Evolutionary conservation across 2,329 filamentous ascomycete genomes (phyloP), one percentile per base, ranked within the genome.

Genomic region (Dactylellina sp.): DNA sequence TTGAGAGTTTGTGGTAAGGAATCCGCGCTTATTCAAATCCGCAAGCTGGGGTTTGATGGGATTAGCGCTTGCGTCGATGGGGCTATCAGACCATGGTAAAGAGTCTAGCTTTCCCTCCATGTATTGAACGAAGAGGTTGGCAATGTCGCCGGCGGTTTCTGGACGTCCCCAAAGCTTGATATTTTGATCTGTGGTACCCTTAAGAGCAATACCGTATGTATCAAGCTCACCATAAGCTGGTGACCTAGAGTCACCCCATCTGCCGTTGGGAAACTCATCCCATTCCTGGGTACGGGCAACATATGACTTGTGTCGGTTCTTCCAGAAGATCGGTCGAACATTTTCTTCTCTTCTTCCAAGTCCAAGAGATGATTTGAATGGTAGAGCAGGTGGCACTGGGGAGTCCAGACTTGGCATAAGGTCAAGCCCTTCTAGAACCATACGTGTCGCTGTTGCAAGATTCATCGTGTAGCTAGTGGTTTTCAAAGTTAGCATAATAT

Each of bases 191-290:
- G 97, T 99, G 57, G 92, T 96, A 28, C 95, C 95, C 77, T 94
- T 96, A 78, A 99, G 83, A 47, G 93, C 93, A 78, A 98, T 92
- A 46, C 93, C 94, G 80, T 99, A 98, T 7, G 92, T 89, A 82
- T 98, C 94, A 59, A 98, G 84, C 82, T 97, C 93, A 79, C 95
- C 95, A 79, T 97, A 99, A 56, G 95, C 95, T 75, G 95, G 95
- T 70, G 94, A 98, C 76, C 95, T 88, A 59, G 93, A 94, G 82
- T 99, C 95, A 82, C 95, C 96, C 95, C 95, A 99, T 81, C 95
- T 91, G 50, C 95, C 95, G 84, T 99, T 99, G 64, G 95, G 95
- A 79, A 97, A 99, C 81, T 99, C 95, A 79, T 99, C 95, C 95
- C 95, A 99, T 78, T 97, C 94, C 80, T 97, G 93, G 0, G 95